phyloP scores from a whole-genome alignment of 2,329 filamentous ascomycete species.

The Remersonia thermophila region DNA sequence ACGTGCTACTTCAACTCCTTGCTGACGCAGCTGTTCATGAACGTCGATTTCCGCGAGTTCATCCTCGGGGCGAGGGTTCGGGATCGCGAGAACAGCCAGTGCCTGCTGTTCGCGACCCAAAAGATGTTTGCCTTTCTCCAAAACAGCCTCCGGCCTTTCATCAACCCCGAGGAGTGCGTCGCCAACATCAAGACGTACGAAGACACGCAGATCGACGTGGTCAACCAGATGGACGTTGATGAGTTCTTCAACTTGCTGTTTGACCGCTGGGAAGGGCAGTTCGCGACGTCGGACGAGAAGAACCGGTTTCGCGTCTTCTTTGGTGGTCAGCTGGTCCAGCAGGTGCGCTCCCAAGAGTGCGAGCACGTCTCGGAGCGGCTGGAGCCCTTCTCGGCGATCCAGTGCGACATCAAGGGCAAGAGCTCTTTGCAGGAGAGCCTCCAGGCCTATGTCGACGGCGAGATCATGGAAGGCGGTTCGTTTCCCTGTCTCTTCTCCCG shows the following conservation, averaged over 20 bases:
- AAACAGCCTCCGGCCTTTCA: slow-evolving; percentile 58
- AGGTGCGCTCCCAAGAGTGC: slow-evolving; percentile 92
- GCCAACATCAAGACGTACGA: slow-evolving; percentile 71
- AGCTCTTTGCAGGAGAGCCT: slow-evolving; percentile 71
- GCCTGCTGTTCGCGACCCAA: slow-evolving; percentile 64
- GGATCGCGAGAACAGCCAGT: slow-evolving; percentile 45
- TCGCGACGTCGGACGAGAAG: slow-evolving; percentile 55
- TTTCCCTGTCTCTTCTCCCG: slow-evolving; percentile 28
- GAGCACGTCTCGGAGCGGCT: slow-evolving; percentile 81
- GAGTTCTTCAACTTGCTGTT: slow-evolving; percentile 95
- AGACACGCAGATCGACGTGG: slow-evolving; percentile 69
- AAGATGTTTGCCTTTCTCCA: slow-evolving; percentile 78
- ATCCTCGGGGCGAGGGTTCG: slow-evolving; percentile 54
- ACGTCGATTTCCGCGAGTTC: slow-evolving; percentile 73
- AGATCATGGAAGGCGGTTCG: slow-evolving; percentile 92
- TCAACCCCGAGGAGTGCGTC: slow-evolving; percentile 64
- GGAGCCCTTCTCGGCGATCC: slow-evolving; percentile 87
- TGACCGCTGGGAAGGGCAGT: slow-evolving; percentile 77
- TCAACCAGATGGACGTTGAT: slow-evolving; percentile 93
- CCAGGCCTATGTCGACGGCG: slow-evolving; percentile 88
- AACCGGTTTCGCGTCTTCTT: slow-evolving; percentile 71
- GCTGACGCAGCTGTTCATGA: slow-evolving; percentile 93
- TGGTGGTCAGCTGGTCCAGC: slow-evolving; percentile 81
- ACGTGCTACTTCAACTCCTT: slow-evolving; percentile 97
- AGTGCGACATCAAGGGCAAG: slow-evolving; percentile 94